A percentile compares a stretch with the other conserved stretches of the same genome.
Evolutionary conservation across 768 basidiomycete genomes (phyloP).

Genomic region (Sarcomyxa edulis): DNA sequence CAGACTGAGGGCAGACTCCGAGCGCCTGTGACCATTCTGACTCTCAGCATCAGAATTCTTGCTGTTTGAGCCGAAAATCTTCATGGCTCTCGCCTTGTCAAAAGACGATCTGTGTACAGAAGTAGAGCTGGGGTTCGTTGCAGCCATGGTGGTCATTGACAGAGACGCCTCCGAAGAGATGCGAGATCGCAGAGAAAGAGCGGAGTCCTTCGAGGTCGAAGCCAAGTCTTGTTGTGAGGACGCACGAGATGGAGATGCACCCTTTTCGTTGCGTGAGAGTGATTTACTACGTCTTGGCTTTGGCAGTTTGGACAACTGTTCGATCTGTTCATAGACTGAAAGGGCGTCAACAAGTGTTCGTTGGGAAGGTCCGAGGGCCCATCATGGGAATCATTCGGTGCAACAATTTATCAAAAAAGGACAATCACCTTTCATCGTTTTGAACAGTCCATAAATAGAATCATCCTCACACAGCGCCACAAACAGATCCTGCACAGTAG

Average conservation of each 20-base stretch:
- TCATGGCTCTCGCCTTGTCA: conserved; percentile 59
- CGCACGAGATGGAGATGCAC: conserved; percentile 35
- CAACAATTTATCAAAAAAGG: conserved; percentile 3
- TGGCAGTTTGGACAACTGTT: conserved; percentile 53
- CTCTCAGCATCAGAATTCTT: conserved; percentile 35
- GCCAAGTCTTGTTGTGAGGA: conserved; percentile 37
- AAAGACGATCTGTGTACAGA: conserved; percentile 48
- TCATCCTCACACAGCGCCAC: conserved; percentile 89
- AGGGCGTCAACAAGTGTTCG: conserved; percentile 17
- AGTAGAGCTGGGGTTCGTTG: conserved; percentile 14
- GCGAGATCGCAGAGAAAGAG: conserved; percentile 25
- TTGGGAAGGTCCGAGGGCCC: conserved; percentile 3
- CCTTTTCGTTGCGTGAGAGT: conserved; percentile 51
- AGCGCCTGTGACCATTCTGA: conserved; percentile 46
- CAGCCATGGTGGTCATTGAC: conserved; percentile 18
- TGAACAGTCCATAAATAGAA: conserved; percentile 79
- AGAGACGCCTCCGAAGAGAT: conserved; percentile 33
- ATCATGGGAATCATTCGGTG: too few relatives aligned
- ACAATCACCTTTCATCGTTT: conserved; percentile 70
- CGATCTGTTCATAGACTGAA: conserved; percentile 76
- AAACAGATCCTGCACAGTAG: conserved; percentile 79
- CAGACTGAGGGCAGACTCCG: conserved; percentile 50
- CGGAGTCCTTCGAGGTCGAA: conserved; percentile 26
- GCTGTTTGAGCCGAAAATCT: conserved; percentile 43
- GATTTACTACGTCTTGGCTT: conserved; percentile 67